Evolutionary conservation across 2,329 filamentous ascomycete genomes (phyloP).

Genomic region (Aspergillus hortae): DNA sequence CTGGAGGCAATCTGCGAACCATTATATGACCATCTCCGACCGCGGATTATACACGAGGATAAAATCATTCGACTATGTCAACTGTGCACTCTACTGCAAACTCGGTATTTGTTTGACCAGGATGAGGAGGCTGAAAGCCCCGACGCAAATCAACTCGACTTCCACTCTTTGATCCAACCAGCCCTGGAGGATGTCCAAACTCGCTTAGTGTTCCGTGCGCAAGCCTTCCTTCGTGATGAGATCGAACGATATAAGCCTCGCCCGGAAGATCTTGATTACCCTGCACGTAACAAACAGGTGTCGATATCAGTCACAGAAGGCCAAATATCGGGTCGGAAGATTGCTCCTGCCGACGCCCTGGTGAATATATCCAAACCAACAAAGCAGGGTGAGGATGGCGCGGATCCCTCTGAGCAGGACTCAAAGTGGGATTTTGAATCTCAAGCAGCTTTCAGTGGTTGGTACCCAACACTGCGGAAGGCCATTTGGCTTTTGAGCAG

Average conservation of each 20-base stretch:
- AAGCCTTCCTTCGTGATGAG: constrained; percentile 61
- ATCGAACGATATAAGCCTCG: constrained; percentile 65
- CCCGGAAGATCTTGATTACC: constrained; percentile 63
- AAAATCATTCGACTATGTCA: constrained; percentile 65
- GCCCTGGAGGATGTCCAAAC: constrained; percentile 66
- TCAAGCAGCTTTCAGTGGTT: constrained; percentile 55
- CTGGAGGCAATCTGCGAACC: constrained; percentile 65
- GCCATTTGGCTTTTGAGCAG: constrained; percentile 66
- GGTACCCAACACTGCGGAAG: constrained; percentile 65
- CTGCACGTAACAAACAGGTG: constrained; percentile 48
- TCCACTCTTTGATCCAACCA: constrained; percentile 59
- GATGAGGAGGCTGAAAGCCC: constrained; percentile 51
- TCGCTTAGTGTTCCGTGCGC: constrained; percentile 62
- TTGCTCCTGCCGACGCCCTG: constrained; percentile 36
- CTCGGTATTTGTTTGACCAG: constrained; percentile 59
- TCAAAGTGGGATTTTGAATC: constrained; percentile 53
- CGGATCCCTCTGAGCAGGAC: constrained; percentile 43
- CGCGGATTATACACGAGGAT: constrained; percentile 63
- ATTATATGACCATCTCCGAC: constrained; percentile 63
- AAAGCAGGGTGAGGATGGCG: constrained; percentile 49
- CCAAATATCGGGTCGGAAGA: constrained; percentile 54
- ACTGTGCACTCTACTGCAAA: constrained; percentile 63
- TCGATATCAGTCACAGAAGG: constrained; percentile 39
- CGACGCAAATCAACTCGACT: constrained; percentile 57
- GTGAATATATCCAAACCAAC: constrained; percentile 48